Evolutionary conservation across 139 green algal genomes (phyloP).

Genomic region (Volvox reticuliferus): DNA sequence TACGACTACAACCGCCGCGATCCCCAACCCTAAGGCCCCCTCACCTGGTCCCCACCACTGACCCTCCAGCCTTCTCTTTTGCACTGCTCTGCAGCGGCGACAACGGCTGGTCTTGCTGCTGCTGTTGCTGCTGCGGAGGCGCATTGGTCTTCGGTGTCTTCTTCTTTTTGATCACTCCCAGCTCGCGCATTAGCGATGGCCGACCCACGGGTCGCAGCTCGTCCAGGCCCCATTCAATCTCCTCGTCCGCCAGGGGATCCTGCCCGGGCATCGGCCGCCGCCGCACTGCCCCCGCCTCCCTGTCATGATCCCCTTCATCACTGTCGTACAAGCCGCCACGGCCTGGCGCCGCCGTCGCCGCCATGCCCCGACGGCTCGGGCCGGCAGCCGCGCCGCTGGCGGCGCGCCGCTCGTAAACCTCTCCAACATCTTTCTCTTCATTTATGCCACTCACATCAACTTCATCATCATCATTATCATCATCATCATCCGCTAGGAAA

Average conservation of each 20-base stretch:
- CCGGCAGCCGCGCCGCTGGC: constrained; percentile 4
- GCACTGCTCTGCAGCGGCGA: neutral
- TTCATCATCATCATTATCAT: constrained; percentile 16
- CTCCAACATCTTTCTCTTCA: neutral
- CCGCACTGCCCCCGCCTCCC: neutral
- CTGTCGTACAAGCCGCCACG: neutral
- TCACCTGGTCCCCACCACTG: neutral
- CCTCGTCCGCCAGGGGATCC: constrained; percentile 26
- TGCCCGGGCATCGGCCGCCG: neutral
- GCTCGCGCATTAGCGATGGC: constrained; percentile 40
- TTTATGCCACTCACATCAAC: constrained; percentile 5
- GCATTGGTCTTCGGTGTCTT: neutral
- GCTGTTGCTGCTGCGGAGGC: neutral
- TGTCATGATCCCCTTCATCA: constrained; percentile 14
- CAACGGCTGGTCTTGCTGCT: neutral
- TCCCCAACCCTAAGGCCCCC: neutral
- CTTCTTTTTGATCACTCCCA: constrained; percentile 32
- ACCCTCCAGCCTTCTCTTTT: neutral
- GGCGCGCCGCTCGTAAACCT: neutral
- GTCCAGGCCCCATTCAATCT: constrained; percentile 55
- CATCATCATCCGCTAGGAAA: neutral
- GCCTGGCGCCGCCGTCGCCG: neutral
- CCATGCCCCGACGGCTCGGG: neutral
- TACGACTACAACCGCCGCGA: too few species aligned
- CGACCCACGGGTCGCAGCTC: constrained; percentile 18